These are phyloP conservation scores for Angophora floribunda DNA, from an alignment of 345 rosid species.

Conservation along the genomic window DNA sequence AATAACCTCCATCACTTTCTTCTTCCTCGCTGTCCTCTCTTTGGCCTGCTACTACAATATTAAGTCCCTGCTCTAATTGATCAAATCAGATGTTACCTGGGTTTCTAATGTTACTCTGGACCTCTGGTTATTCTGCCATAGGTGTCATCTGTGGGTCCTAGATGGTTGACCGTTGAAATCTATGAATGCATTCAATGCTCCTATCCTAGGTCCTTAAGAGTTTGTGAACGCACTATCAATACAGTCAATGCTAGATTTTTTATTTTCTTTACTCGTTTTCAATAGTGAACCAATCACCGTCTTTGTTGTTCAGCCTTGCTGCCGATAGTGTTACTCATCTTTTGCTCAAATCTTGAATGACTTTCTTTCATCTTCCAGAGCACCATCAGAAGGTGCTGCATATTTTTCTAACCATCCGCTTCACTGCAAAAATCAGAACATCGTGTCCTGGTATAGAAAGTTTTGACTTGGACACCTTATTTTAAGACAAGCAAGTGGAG, in stretches of 20 bases:
- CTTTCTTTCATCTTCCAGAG: background rate
- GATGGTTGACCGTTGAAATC: background rate
- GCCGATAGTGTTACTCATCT: background rate
- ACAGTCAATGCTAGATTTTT: background rate
- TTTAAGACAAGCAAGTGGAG: background rate
- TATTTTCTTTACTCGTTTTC: background rate
- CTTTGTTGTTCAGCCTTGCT: background rate
- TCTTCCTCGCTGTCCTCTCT: background rate
- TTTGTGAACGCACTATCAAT: background rate
- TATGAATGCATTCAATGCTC: background rate
- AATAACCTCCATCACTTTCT: background rate
- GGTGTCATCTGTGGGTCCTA: background rate
- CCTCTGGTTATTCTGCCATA: background rate
- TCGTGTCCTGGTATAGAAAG: background rate
- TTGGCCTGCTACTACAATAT: background rate
- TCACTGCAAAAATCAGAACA: background rate
- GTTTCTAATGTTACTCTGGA: background rate
- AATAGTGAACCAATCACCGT: background rate
- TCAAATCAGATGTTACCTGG: background rate
- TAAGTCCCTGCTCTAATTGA: background rate
- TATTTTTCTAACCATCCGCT: background rate
- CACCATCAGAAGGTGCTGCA: background rate
- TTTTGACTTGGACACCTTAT: background rate
- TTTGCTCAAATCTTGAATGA: background rate
- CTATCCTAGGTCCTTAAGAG: background rate